phyloP scores from a whole-genome alignment of 192 early-diverging fungal genomes.

The Rhizophagus sp. region DNA sequence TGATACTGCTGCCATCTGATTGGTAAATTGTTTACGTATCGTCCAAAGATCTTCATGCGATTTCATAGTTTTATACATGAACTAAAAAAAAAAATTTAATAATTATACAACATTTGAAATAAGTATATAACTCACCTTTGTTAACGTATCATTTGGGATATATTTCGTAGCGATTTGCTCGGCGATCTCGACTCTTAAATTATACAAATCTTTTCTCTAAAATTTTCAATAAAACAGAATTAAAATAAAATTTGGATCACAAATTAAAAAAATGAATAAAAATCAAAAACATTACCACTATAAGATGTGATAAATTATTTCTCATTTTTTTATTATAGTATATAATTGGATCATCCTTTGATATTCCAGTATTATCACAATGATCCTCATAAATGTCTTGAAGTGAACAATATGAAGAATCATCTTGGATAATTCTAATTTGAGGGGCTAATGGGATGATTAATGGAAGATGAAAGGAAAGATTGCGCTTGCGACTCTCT shows the following conservation, averaged over 20 bases:
- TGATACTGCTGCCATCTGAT: constrained; percentile 83
- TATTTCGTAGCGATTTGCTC: constrained; percentile 83
- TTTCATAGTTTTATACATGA: constrained; percentile 69
- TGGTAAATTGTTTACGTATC: constrained; percentile 91
- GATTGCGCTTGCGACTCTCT: constrained; percentile 78
- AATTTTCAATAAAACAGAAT: background rate
- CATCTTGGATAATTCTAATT: constrained; percentile 91
- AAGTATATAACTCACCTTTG: constrained; percentile 54
- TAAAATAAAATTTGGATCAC: background rate
- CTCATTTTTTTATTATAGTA: constrained; percentile 78
- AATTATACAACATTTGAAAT: background rate
- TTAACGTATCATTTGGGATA: constrained; percentile 84
- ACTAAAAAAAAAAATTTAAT: constrained; percentile 42
- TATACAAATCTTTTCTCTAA: constrained; percentile 43
- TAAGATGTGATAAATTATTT: constrained; percentile 44
- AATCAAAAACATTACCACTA: background rate
- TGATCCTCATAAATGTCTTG: constrained; percentile 94
- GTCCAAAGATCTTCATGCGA: constrained; percentile 92
- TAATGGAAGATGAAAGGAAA: constrained; percentile 84
- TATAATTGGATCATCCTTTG: constrained; percentile 87
- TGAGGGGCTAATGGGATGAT: constrained; percentile 93
- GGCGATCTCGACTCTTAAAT: constrained; percentile 83
- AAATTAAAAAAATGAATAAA: background rate
- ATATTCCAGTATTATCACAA: constrained; percentile 67
- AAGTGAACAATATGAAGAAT: constrained; percentile 83